Evolutionary conservation across 768 basidiomycete genomes (phyloP), one percentile per base, ranked within the genome.

Genomic region (Macrocybe gigantea): DNA sequence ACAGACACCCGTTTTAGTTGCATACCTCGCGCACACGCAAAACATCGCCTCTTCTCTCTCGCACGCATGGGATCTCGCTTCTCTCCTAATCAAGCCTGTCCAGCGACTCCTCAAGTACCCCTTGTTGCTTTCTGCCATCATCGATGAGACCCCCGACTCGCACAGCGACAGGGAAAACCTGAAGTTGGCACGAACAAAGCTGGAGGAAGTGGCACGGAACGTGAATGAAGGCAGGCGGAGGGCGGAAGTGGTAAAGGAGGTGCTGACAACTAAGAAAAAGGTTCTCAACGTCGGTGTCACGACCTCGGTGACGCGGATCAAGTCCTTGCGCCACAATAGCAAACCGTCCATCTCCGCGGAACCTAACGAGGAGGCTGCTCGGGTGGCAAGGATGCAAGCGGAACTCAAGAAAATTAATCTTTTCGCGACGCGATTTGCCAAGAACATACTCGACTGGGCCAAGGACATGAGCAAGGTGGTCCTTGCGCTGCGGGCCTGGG

Each of bases 71-170:
- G 95, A 99, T 62, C 80, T 99, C 29, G 75, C 90, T 5, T 93
- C 92, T 0, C 78, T 97, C 35, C 84, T 99, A 51, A 97, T 99
- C 66, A 97, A 98, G 66, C 96, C 96, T 33, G 92, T 99, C 3
- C 96, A 98, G 60, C 83, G 95, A 11, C 77, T 97, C 47, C 82
- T 97, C 53, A 98, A 97, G 62, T 99, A 99, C 60, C 82, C 90
- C 0, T 78, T 98, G 7, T 77, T 99, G 30, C 79, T 99, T 33
- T 67, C 69, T 22, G 80, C 88, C 22, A 83, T 92, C 54, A 77
- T 85, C 45, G 80, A 84, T 43, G 84, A 83, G 58, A 92, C 90
- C 0, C 80, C 83, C 6, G 78, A 82, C 45, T 62, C 64, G 15
- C 87, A 90, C 58, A 68, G 72, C 0, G 89, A 91, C 66, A 83